Evolutionary conservation across 2,329 filamentous ascomycete genomes (phyloP).

Genomic region (Podosphaera xanthii): DNA sequence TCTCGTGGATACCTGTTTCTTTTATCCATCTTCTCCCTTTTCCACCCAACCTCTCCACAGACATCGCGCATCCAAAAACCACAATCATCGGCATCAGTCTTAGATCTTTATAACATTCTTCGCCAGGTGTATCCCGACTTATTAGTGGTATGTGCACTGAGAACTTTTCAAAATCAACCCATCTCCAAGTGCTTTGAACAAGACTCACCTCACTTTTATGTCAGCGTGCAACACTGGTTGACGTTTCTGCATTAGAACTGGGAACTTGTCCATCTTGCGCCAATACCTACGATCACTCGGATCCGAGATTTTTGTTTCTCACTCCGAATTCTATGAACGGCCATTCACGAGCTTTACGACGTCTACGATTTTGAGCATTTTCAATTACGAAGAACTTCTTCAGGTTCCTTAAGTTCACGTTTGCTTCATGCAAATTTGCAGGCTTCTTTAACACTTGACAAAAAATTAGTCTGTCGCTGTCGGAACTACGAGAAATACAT

Average conservation of each 20-base stretch:
- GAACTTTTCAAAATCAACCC: constrained; percentile 7
- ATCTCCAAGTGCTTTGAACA: constrained; percentile 3
- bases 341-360: constrained; percentile 12
- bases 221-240: constrained; percentile 14
- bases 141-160: constrained; percentile 11
- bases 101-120: constrained; percentile 13
- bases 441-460: too few relatives aligned
- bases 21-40: constrained; percentile 4
- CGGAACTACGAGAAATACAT: too few relatives aligned
- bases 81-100: constrained; percentile 2
- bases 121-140: constrained; percentile 5
- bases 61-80: not conserved
- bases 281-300: not conserved
- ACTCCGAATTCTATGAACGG: constrained; percentile 2
- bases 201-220: constrained; percentile 6
- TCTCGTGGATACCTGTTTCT: not conserved
- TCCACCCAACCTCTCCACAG: constrained; percentile 4
- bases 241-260: constrained; percentile 17
- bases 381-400: too few relatives aligned
- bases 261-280: not conserved
- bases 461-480: too few relatives aligned
- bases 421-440: too few relatives aligned
- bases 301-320: not conserved
- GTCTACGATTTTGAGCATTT: not conserved
- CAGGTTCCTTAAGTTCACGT: too few relatives aligned